Evolutionary conservation across 176 grass and related monocot species (phyloP).

Genomic region (Avena insularis): DNA sequence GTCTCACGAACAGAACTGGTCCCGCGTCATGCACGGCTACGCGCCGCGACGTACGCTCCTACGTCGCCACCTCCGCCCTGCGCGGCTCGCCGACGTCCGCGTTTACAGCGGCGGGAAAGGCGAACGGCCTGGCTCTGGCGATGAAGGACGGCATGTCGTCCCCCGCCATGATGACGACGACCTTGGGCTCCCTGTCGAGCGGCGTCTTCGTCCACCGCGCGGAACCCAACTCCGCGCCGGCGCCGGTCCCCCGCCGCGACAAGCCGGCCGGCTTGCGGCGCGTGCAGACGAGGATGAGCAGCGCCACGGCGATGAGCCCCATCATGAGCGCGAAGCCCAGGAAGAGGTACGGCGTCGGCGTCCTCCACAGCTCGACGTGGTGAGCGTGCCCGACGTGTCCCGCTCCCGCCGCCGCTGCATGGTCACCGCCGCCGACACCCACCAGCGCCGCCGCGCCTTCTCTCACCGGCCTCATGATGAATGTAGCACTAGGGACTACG

Average conservation of each 20-base stretch:
- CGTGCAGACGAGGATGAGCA: no score
- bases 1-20: slow-evolving; percentile 39
- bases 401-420: neutral
- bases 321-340: no score
- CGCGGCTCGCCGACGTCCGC: neutral
- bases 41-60: neutral
- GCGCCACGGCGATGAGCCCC: no score
- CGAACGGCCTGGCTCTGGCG: slow-evolving; percentile 46
- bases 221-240: neutral
- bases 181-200: slow-evolving; percentile 33
- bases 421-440: neutral
- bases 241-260: neutral
- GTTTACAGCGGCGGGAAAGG: neutral
- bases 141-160: slow-evolving; percentile 36
- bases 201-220: neutral
- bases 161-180: slow-evolving; percentile 54
- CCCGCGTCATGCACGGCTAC: neutral
- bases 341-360: neutral
- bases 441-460: neutral
- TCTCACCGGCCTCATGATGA: neutral
- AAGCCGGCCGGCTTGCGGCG: no score
- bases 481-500: neutral
- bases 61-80: neutral
- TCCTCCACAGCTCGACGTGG: slow-evolving; percentile 33
- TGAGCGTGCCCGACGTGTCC: neutral